These are phyloP conservation scores for Aspergillus ustus DNA, from an alignment of 2,329 filamentous ascomycete genomes.

Conservation along the genomic window DNA sequence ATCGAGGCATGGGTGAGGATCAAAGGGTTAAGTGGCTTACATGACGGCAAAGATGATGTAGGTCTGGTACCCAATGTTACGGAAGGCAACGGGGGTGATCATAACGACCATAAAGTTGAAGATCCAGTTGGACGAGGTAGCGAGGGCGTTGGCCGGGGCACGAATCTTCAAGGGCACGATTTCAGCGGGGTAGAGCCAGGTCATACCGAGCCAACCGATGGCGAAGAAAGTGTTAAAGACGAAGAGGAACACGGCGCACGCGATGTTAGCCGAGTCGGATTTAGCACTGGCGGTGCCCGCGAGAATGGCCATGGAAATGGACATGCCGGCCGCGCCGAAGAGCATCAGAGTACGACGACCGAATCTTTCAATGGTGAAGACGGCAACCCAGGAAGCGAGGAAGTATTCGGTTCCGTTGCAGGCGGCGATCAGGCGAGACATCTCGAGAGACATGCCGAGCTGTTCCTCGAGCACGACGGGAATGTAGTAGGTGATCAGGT, in stretches of 20 bases:
- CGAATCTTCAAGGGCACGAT: slow-evolving; percentile 62
- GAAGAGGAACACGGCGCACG: slow-evolving; percentile 54
- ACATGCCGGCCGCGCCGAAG: slow-evolving; percentile 67
- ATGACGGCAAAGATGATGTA: slow-evolving; percentile 63
- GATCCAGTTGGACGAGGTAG: slow-evolving; percentile 65
- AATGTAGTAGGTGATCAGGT: slow-evolving; percentile 52
- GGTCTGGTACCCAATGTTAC: slow-evolving; percentile 58
- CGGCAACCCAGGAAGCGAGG: slow-evolving; percentile 54
- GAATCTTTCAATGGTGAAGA: slow-evolving; percentile 44
- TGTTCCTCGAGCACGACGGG: slow-evolving; percentile 49
- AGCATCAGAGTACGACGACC: slow-evolving; percentile 18
- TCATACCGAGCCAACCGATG: slow-evolving; percentile 66
- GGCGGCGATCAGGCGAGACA: slow-evolving; percentile 57
- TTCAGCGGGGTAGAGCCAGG: slow-evolving; percentile 59
- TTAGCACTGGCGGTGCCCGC: slow-evolving; percentile 37
- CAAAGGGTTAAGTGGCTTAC: slow-evolving; percentile 35
- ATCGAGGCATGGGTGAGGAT: neutral
- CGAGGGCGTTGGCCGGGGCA: slow-evolving; percentile 66
- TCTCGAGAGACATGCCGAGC: slow-evolving; percentile 44
- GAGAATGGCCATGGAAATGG: slow-evolving; percentile 67
- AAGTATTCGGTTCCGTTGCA: slow-evolving; percentile 61
- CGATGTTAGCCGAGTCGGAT: slow-evolving; percentile 30
- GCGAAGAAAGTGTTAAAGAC: slow-evolving; percentile 72
- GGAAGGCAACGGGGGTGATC: slow-evolving; percentile 66
- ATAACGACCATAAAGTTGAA: slow-evolving; percentile 70